phyloP scores from a whole-genome alignment of 2,329 filamentous ascomycete genomes.

The Aspergillus fijiensis region DNA sequence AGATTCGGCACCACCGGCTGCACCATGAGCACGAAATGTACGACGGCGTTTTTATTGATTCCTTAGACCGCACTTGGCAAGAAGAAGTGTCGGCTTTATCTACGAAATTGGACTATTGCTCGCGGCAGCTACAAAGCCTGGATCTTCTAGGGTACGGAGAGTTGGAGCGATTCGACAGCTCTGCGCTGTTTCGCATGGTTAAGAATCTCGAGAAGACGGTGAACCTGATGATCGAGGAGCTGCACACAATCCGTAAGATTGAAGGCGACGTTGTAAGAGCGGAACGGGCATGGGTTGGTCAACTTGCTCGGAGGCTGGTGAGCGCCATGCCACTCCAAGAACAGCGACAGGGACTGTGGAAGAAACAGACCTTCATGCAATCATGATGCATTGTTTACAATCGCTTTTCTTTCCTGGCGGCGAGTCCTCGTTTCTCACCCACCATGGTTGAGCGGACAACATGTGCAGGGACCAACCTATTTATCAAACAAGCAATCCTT shows the following conservation, averaged over 20 bases:
- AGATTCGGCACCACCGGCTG: slow-evolving; percentile 24
- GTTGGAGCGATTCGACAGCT: slow-evolving; percentile 23
- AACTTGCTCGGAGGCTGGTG: slow-evolving; percentile 27
- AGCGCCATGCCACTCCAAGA: slow-evolving; percentile 10
- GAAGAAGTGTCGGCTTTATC: slow-evolving; percentile 31
- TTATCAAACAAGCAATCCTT: background rate
- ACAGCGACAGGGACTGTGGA: slow-evolving; percentile 31
- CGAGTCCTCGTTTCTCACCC: background rate
- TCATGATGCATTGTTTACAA: slow-evolving; percentile 5
- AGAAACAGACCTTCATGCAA: slow-evolving; percentile 21
- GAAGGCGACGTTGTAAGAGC: slow-evolving; percentile 35
- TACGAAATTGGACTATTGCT: slow-evolving; percentile 36
- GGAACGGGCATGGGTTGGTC: slow-evolving; percentile 36
- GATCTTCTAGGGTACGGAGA: slow-evolving; percentile 34
- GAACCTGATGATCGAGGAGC: slow-evolving; percentile 38
- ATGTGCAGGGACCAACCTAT: background rate
- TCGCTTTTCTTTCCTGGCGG: background rate
- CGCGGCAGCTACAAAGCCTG: slow-evolving; percentile 37
- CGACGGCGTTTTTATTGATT: slow-evolving; percentile 34
- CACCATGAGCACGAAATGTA: slow-evolving; percentile 13
- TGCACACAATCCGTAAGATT: slow-evolving; percentile 35
- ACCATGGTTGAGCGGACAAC: background rate
- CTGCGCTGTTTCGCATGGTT: slow-evolving; percentile 34
- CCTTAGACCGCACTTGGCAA: slow-evolving; percentile 36
- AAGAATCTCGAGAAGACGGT: slow-evolving; percentile 31